phyloP scores from a whole-genome alignment of 192 early-diverging fungal species.

The Obelidium mucronatum region DNA sequence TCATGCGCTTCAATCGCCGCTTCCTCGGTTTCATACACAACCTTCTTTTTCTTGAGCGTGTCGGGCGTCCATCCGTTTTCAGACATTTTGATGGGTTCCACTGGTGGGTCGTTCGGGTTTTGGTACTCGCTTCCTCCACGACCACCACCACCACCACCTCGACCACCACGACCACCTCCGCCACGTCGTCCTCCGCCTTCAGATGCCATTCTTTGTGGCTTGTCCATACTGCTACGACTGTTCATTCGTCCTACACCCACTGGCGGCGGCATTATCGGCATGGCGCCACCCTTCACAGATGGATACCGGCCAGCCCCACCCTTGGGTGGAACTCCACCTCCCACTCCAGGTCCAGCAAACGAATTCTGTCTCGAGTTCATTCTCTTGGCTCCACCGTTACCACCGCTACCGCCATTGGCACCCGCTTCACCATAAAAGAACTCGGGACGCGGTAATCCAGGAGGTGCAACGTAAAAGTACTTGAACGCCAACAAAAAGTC shows the following conservation, averaged over 20 bases:
- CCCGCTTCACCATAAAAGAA: conserved; percentile 54
- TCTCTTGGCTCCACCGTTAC: conserved; percentile 29
- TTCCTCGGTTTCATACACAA: conserved; percentile 48
- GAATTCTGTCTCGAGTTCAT: conserved; percentile 46
- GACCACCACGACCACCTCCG: conserved; percentile 24
- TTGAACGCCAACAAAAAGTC: conserved; percentile 85
- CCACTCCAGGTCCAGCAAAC: conserved; percentile 5
- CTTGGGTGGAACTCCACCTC: conserved; percentile 3
- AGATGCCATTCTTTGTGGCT: conserved; percentile 27
- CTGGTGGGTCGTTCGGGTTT: conserved; percentile 22
- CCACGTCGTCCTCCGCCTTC: conserved; percentile 10
- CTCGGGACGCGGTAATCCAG: conserved; percentile 55
- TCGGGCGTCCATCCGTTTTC: conserved; percentile 84
- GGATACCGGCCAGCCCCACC: background rate
- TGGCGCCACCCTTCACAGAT: conserved; percentile 1
- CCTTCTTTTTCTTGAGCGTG: conserved; percentile 37
- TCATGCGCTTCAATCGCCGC: conserved; percentile 35
- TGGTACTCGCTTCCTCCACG: background rate
- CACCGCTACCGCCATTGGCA: conserved; percentile 50
- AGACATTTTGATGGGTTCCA: conserved; percentile 81
- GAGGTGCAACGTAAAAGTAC: conserved; percentile 69
- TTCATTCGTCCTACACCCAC: background rate
- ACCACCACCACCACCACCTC: conserved; percentile 34
- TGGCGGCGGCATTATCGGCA: conserved; percentile 23
- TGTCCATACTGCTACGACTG: background rate